Conservation (phyloP, 495 filamentous ascomycete genomes). For the Friedmanniomyces simplex region DNA sequence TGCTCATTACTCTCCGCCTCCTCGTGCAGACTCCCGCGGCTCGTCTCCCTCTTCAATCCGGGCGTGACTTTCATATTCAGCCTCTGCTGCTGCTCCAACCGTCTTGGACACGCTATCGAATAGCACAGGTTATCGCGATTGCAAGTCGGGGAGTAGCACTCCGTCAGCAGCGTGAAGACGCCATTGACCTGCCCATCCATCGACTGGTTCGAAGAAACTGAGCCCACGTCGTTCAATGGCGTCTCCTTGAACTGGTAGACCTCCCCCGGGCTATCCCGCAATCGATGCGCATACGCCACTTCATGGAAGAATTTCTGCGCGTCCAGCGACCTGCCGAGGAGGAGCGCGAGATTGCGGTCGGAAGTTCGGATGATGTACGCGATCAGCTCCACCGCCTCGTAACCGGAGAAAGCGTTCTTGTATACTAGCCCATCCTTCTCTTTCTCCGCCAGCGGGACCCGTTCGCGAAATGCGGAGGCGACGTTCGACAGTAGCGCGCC, state of each 20-base stretch:
- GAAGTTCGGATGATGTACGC: constrained; percentile 91
- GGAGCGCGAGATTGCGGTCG: constrained; percentile 85
- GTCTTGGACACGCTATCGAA: constrained; percentile 91
- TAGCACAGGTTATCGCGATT: constrained; percentile 92
- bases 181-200: constrained; percentile 62
- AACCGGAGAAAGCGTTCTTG: constrained; percentile 89
- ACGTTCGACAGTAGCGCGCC: constrained; percentile 86
- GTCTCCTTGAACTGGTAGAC: constrained; percentile 96
- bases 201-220: background rate
- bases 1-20: constrained; percentile 80
- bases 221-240: constrained; percentile 71
- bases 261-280: constrained; percentile 81
- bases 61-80: constrained; percentile 86
- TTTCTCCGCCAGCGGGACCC: constrained; percentile 69
- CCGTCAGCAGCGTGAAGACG: constrained; percentile 88
- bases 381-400: constrained; percentile 91
- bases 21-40: constrained; percentile 67
- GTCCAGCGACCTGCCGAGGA: constrained; percentile 88
- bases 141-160: constrained; percentile 98
- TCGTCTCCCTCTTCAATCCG: constrained; percentile 72
- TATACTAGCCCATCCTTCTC: constrained; percentile 96
- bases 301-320: constrained; percentile 99
- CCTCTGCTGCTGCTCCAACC: constrained; percentile 88
- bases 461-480: constrained; percentile 79
- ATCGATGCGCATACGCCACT: constrained; percentile 92